Evolutionary conservation across 108 stramenopile genomes (phyloP).

Genomic region (Fistulifera pelliculosa): DNA sequence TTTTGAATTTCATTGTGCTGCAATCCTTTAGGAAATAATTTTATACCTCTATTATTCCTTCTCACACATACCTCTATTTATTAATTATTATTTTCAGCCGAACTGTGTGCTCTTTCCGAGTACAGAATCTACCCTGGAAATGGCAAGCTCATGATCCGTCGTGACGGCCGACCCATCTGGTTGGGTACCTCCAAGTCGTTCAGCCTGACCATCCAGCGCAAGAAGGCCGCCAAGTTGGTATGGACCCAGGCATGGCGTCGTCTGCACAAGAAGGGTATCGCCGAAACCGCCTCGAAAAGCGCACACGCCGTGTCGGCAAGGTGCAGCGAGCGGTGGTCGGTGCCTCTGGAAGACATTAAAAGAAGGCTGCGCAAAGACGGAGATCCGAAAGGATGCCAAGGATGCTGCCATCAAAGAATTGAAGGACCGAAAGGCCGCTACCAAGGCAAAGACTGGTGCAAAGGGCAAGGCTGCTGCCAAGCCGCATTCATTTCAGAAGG

Average conservation of each 20-base stretch:
- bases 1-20: too few species aligned
- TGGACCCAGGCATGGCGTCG: slow-evolving; percentile 99
- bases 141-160: slow-evolving; percentile 96
- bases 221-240: slow-evolving; percentile 98
- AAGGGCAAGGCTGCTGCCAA: slow-evolving; percentile 14
- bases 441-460: slow-evolving; percentile 53
- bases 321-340: slow-evolving; percentile 96
- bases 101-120: slow-evolving; percentile 98
- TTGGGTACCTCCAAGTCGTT: slow-evolving; percentile 93
- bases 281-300: slow-evolving; percentile 87
- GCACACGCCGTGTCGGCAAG: slow-evolving; percentile 86
- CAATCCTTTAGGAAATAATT: background rate
- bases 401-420: slow-evolving; percentile 87
- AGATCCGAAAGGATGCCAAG: slow-evolving; percentile 63
- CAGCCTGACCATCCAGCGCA: slow-evolving; percentile 90
- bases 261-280: slow-evolving; percentile 97
- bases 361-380: slow-evolving; percentile 84
- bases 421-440: slow-evolving; percentile 79
- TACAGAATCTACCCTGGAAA: slow-evolving; percentile 99
- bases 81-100: slow-evolving; percentile 41
- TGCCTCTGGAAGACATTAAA: slow-evolving; percentile 95
- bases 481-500: slow-evolving; percentile 48
- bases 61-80: slow-evolving; percentile 2
- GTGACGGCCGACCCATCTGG: slow-evolving; percentile 96
- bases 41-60: background rate